Base-by-base conservation (phyloP, 2,329 filamentous ascomycete genomes). In the Ophiosphaerella narmari region DNA sequence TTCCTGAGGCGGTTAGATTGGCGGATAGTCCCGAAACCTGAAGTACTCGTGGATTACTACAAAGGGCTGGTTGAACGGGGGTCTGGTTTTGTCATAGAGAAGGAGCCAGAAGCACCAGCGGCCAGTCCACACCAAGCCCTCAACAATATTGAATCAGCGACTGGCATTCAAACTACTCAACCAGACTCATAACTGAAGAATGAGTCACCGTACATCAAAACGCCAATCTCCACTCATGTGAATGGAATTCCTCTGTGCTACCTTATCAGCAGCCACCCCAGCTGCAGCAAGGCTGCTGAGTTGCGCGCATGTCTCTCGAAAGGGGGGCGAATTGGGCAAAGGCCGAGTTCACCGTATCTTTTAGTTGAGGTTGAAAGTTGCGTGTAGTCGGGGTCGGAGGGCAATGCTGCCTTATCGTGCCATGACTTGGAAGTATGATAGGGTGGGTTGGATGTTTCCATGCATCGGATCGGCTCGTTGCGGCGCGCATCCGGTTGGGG, bases 11-110 rank as follows among this genome's bases (percentile, higher is more conserved):
- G 90, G 45, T 88, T 99, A 24, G 90, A 97, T 67, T 99, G 94
- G 93, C 90, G 89, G 66, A 99, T 99, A 60, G 92, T 99, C 3
- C 94, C 94, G 5, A 91, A 95, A 66, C 92, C 94, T 1, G 94
- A 97, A 70, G 88, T 95, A 2, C 78, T 99, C 37, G 90, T 91
- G 23, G 91, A 96, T 48, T 99, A 99, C 71, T 99, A 97, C 72
- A 84, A 85, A 53, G 93, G 90, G 42, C 77, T 99, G 31, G 88
- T 97, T 29, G 90, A 85, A 50, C 75, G 85, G 58, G 84, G 80
- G 46, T 79, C 82, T 18, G 82, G 82, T 34, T 88, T 84, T 63
- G 75, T 77, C 45, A 77, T 88, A 58, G 70, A 72, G 49, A 65
- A 57, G 40, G 63, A 66, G 39, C 52, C 62, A 14, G 61, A 62